Evolutionary conservation across 371 early-diverging fungal species (phyloP).

Genomic region (Fennellomyces sp.): DNA sequence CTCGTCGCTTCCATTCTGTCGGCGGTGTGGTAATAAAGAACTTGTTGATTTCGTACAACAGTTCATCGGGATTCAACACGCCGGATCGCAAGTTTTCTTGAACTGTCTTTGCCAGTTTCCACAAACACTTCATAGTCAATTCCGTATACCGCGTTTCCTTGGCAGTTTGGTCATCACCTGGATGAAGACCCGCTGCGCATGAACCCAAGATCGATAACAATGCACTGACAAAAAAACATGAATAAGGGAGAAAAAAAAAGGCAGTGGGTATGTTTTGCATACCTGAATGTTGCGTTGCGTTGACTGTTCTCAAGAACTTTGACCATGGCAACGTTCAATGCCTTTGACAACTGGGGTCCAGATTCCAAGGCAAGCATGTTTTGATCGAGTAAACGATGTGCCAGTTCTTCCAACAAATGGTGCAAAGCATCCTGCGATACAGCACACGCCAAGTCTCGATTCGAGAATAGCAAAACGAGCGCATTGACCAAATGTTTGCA

Average conservation of each 20-base stretch:
- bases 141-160: slow-evolving; percentile 80
- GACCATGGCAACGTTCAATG: slow-evolving; percentile 87
- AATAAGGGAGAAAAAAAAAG: not conserved
- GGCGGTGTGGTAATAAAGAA: slow-evolving; percentile 84
- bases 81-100: slow-evolving; percentile 62
- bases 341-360: slow-evolving; percentile 71
- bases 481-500: slow-evolving; percentile 83
- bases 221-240: slow-evolving; percentile 38
- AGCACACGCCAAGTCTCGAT: slow-evolving; percentile 61
- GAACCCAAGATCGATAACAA: slow-evolving; percentile 59
- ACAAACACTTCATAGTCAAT: slow-evolving; percentile 94
- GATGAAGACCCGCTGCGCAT: slow-evolving; percentile 47
- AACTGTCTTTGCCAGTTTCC: slow-evolving; percentile 91
- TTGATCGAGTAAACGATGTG: slow-evolving; percentile 80
- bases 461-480: slow-evolving; percentile 77
- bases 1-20: slow-evolving; percentile 84
- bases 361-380: slow-evolving; percentile 64
- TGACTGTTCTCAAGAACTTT: slow-evolving; percentile 84
- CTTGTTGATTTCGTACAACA: slow-evolving; percentile 77
- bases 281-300: slow-evolving; percentile 77
- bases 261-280: slow-evolving; percentile 1
- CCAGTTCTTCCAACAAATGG: slow-evolving; percentile 73
- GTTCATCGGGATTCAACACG: slow-evolving; percentile 56
- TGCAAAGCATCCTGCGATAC: slow-evolving; percentile 67
- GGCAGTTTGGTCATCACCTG: slow-evolving; percentile 53